A percentile compares a stretch with the other conserved stretches of the same genome.
Conservation (phyloP, 2,329 filamentous ascomycete species). For the Aspergillus udagawae region DNA sequence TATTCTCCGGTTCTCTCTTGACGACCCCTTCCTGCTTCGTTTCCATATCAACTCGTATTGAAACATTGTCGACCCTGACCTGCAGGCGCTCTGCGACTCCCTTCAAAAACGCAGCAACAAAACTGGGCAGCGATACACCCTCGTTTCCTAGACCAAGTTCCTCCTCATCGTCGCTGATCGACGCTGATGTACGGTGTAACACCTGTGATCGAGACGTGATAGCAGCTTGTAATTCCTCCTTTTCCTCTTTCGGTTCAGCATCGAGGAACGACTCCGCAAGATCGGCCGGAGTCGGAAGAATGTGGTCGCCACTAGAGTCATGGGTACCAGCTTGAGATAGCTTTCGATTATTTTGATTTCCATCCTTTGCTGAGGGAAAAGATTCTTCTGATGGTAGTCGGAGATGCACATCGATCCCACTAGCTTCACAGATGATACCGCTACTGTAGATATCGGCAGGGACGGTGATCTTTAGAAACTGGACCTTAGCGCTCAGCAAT, state of each 20-base stretch:
- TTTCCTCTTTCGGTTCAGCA: slow-evolving; percentile 55
- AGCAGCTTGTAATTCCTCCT: slow-evolving; percentile 55
- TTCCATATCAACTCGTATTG: slow-evolving; percentile 50
- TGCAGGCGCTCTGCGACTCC: slow-evolving; percentile 56
- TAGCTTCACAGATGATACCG: slow-evolving; percentile 75
- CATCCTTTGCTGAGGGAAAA: slow-evolving; percentile 28
- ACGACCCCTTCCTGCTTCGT: slow-evolving; percentile 36
- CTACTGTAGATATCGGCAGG: slow-evolving; percentile 85
- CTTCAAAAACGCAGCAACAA: slow-evolving; percentile 57
- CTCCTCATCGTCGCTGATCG: slow-evolving; percentile 47
- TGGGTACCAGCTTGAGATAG: slow-evolving; percentile 16
- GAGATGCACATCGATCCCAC: slow-evolving; percentile 71
- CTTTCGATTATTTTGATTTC: slow-evolving; percentile 17
- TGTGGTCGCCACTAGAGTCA: slow-evolving; percentile 23
- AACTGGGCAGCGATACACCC: slow-evolving; percentile 54
- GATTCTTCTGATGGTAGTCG: slow-evolving; percentile 48
- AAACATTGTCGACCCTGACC: slow-evolving; percentile 50
- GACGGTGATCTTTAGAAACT: slow-evolving; percentile 73
- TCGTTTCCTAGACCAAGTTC: slow-evolving; percentile 51
- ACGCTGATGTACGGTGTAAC: slow-evolving; percentile 48
- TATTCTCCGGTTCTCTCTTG: slow-evolving; percentile 32
- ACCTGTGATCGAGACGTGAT: slow-evolving; percentile 49
- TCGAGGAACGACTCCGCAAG: slow-evolving; percentile 59
- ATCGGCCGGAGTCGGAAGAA: slow-evolving; percentile 54
- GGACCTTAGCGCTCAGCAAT: slow-evolving; percentile 69